These are phyloP conservation scores for Claviceps monticola DNA, from an alignment of 2,329 filamentous ascomycete species.

Conservation along the genomic window DNA sequence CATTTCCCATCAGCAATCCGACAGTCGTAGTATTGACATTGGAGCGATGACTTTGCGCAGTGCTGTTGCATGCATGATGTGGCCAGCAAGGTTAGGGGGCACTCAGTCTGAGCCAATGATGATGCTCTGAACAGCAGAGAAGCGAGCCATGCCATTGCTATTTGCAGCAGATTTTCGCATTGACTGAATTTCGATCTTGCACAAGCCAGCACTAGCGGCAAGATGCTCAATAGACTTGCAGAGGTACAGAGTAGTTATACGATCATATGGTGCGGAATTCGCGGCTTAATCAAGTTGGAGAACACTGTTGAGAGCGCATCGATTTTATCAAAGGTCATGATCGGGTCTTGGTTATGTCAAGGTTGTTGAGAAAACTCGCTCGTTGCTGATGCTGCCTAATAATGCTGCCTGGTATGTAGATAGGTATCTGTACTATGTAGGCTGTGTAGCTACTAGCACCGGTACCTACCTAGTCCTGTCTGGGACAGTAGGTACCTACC, in stretches of 20 bases:
- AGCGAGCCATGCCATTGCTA: not conserved
- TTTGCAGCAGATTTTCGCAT: not conserved
- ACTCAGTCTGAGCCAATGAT: not conserved
- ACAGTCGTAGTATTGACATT: not conserved
- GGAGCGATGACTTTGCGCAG: not conserved
- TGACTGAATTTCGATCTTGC: not conserved
- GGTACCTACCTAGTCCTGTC: not conserved
- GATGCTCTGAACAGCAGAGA: not conserved
- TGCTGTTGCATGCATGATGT: not conserved
- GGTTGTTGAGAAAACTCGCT: too few species aligned
- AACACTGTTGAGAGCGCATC: too few species aligned
- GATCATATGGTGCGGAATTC: too few species aligned
- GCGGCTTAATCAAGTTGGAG: too few species aligned
- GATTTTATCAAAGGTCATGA: too few species aligned
- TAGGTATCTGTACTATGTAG: too few species aligned
- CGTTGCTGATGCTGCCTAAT: too few species aligned
- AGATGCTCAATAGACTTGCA: not conserved
- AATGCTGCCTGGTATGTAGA: too few species aligned
- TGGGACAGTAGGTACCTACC: not conserved
- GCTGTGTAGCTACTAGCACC: too few species aligned
- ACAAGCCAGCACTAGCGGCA: not conserved
- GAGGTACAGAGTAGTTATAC: too few species aligned
- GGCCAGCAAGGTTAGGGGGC: not conserved
- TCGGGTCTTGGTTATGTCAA: too few species aligned
- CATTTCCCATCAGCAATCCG: not conserved